phyloP scores from a whole-genome alignment of 371 early-diverging fungal species.

The Syncephalastrum monosporum region DNA sequence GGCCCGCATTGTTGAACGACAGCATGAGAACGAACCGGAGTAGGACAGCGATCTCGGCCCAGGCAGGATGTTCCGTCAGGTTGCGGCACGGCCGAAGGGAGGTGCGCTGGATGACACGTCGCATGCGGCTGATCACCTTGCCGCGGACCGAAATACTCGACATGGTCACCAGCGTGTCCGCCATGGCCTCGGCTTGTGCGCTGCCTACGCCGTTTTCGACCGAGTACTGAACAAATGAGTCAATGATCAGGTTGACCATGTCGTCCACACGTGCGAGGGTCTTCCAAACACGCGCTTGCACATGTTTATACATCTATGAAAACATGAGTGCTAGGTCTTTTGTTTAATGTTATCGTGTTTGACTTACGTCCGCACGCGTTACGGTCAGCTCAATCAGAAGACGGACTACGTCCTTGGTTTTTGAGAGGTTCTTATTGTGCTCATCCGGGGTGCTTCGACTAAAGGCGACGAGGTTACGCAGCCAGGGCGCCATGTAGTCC shows the following conservation, averaged over 20 bases:
- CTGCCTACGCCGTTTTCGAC: constrained; percentile 81
- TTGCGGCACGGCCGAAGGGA: constrained; percentile 68
- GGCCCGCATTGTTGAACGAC: constrained; percentile 80
- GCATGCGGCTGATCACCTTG: constrained; percentile 77
- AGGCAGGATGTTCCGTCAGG: constrained; percentile 77
- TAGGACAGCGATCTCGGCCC: constrained; percentile 87
- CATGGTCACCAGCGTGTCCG: constrained; percentile 83
- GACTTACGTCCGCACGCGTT: constrained; percentile 65
- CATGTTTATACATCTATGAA: constrained; percentile 57
- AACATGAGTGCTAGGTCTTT: constrained; percentile 7
- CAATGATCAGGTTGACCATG: constrained; percentile 75
- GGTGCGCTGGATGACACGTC: constrained; percentile 72
- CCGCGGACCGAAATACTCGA: constrained; percentile 79
- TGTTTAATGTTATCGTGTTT: not conserved
- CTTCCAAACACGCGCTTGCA: constrained; percentile 85
- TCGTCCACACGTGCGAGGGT: constrained; percentile 77
- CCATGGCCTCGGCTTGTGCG: constrained; percentile 77
- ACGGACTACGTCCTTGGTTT: constrained; percentile 73
- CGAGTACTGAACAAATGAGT: constrained; percentile 77
- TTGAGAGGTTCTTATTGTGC: constrained; percentile 50
- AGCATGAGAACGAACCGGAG: constrained; percentile 84
- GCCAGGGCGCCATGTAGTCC: constrained; percentile 92
- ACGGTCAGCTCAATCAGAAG: constrained; percentile 81
- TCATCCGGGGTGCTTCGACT: constrained; percentile 50
- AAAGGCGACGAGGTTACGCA: constrained; percentile 71